Conservation (phyloP, 2,329 filamentous ascomycete species). For the Nothophaeocryptopus gaeumannii region DNA sequence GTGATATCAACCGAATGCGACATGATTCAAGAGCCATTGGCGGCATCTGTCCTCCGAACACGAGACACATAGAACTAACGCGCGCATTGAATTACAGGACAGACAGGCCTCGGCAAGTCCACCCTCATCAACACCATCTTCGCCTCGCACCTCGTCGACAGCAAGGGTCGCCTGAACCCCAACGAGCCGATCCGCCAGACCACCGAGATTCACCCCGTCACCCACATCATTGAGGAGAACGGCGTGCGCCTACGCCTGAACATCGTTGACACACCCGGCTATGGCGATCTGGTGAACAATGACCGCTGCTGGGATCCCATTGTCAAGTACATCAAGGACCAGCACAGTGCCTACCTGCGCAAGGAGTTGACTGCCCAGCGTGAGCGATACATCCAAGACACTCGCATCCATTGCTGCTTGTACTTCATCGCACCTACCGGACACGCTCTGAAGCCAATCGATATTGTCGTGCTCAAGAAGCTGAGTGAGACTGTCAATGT, state of each 20-base stretch:
- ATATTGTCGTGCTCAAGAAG: slow-evolving; percentile 99
- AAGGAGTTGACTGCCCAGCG: slow-evolving; percentile 99
- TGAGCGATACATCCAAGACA: slow-evolving; percentile 98
- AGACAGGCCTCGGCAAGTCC: slow-evolving; percentile 97
- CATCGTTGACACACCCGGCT: slow-evolving; percentile 98
- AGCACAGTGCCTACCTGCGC: slow-evolving; percentile 97
- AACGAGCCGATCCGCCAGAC: slow-evolving; percentile 92
- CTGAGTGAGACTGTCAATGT: slow-evolving; percentile 98
- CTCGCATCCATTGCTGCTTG: slow-evolving; percentile 97
- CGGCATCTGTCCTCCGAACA: neutral
- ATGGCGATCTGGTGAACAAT: slow-evolving; percentile 98
- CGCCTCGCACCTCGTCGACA: slow-evolving; percentile 97
- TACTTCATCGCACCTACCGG: slow-evolving; percentile 99
- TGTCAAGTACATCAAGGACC: slow-evolving; percentile 99
- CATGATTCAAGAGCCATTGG: slow-evolving; percentile 4
- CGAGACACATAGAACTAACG: slow-evolving; percentile 3
- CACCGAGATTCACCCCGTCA: slow-evolving; percentile 96
- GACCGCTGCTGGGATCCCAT: slow-evolving; percentile 99
- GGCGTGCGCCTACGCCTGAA: slow-evolving; percentile 95
- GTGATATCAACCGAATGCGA: slow-evolving; percentile 41
- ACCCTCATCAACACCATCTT: slow-evolving; percentile 99
- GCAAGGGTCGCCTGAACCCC: slow-evolving; percentile 89
- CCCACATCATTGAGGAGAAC: slow-evolving; percentile 99
- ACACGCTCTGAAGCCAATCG: slow-evolving; percentile 97
- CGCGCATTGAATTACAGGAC: slow-evolving; percentile 58